phyloP scores from a whole-genome alignment of 164 flowering plant genomes.

The Pachysandra terminalis region DNA sequence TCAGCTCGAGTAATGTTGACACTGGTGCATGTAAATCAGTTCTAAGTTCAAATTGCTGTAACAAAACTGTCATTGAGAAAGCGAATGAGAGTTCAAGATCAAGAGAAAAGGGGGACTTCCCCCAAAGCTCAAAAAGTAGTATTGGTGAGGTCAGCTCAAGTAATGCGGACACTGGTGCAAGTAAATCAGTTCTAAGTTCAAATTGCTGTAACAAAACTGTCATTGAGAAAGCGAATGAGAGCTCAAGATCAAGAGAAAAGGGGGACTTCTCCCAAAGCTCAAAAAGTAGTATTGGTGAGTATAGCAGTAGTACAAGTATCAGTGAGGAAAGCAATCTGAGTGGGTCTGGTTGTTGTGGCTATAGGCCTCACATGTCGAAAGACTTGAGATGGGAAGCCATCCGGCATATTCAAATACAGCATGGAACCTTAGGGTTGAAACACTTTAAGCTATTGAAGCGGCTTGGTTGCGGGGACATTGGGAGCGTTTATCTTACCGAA shows the following conservation, averaged over 20 bases:
- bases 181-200: slow-evolving; percentile 19
- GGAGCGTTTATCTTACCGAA: slow-evolving; percentile 82
- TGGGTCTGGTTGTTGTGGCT: slow-evolving; percentile 53
- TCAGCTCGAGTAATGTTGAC: slow-evolving; percentile 24
- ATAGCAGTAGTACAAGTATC: slow-evolving; percentile 59
- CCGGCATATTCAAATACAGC: slow-evolving; percentile 43
- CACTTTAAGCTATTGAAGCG: slow-evolving; percentile 71
- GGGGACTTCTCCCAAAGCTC: slow-evolving; percentile 88
- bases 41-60: slow-evolving; percentile 19
- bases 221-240: slow-evolving; percentile 31
- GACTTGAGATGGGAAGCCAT: slow-evolving; percentile 84
- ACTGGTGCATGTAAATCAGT: slow-evolving; percentile 20
- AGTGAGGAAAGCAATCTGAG: slow-evolving; percentile 75
- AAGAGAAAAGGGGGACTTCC: slow-evolving; percentile 61
- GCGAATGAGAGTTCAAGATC: slow-evolving; percentile 42
- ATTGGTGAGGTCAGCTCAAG: slow-evolving; percentile 46
- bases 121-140: slow-evolving; percentile 90
- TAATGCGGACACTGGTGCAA: slow-evolving; percentile 18
- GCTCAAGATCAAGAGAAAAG: slow-evolving; percentile 47
- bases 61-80: slow-evolving; percentile 22
- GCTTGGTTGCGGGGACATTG: slow-evolving; percentile 93
- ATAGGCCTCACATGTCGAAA: slow-evolving; percentile 89
- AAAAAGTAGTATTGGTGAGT: slow-evolving; percentile 73
- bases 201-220: slow-evolving; percentile 20
- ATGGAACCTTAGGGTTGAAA: slow-evolving; percentile 49